A percentile compares a stretch with the other conserved stretches of the same genome.
Evolutionary conservation across 2,329 filamentous ascomycete genomes (phyloP).

Genomic region (Exophiala alcalophila): DNA sequence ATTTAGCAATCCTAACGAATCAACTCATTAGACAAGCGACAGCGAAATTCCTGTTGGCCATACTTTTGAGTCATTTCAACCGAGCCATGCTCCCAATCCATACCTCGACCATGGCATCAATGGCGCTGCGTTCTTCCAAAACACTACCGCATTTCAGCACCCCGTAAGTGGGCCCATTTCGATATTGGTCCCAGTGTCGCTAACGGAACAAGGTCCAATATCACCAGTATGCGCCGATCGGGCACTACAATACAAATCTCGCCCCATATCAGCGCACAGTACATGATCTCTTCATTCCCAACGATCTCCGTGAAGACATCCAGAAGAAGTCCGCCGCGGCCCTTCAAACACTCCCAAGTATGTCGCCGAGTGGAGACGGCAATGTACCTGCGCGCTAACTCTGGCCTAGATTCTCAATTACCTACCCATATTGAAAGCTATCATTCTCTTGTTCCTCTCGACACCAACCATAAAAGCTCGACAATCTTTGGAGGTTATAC

Average conservation of each 20-base stretch:
- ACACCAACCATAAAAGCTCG: constrained; percentile 75
- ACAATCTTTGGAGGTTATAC: constrained; percentile 74
- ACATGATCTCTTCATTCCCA: constrained; percentile 88
- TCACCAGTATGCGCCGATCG: constrained; percentile 86
- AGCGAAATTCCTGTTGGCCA: constrained; percentile 22
- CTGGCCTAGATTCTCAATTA: constrained; percentile 59
- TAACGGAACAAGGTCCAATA: constrained; percentile 66
- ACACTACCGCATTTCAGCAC: constrained; percentile 58
- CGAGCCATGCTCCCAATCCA: constrained; percentile 58
- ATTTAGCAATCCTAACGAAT: not conserved
- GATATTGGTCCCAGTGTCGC: constrained; percentile 1
- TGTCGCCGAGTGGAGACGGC: no score
- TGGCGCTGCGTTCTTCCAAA: constrained; percentile 64
- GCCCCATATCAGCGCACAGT: constrained; percentile 80
- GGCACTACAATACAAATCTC: constrained; percentile 76
- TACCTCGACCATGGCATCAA: constrained; percentile 68
- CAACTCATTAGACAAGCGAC: constrained; percentile 16
- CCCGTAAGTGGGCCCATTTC: constrained; percentile 51
- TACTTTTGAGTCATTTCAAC: constrained; percentile 25
- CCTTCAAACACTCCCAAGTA: constrained; percentile 77
- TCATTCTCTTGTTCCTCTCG: constrained; percentile 86
- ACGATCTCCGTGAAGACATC: constrained; percentile 80
- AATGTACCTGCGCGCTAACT: constrained; percentile 12
- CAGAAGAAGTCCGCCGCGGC: constrained; percentile 85
- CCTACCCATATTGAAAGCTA: constrained; percentile 78